Base-by-base conservation (phyloP, 148 eudicot genomes). In the Drosera capensis region DNA sequence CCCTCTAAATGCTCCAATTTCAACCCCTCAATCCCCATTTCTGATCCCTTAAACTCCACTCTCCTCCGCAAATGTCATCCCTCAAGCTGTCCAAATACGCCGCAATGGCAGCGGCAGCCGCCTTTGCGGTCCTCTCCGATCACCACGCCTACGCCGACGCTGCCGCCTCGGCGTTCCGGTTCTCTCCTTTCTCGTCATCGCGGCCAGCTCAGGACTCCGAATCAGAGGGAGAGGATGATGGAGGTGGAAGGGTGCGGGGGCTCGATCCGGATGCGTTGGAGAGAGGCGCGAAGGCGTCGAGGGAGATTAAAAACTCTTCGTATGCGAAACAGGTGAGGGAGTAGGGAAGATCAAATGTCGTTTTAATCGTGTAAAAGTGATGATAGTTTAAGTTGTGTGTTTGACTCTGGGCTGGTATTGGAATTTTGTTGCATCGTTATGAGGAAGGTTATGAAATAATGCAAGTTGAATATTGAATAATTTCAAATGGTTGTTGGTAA, bases 251-350 rank as follows among this genome's bases (percentile, higher is more conserved):
- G 14, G 25, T 36, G 2, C 31, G 70, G 1, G 95, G 95, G 3
- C 84, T 90, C 20, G 80, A 90, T 57, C 75, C 84, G 7, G 84
- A 75, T 19, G 29, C 76, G n/a, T 41, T 84, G 17, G 97, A 84
- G 52, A 68, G 87, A 43, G 97, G 79, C 2, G 95, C 99, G 8
- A 74, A 66, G 45, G 92, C 85, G 22, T 74, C 76, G 13, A 65
- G 82, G 18, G 69, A 85, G 46, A 85, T 90, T 37, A 90, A 90
- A 14, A 78, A 51, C 29, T 73, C 79, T 51, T 71, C 73, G 0
- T n/a, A 66, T 29, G 45, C 78, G 12, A 78, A 85, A 43, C 80
- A 80, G 75, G 99, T 73, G 2, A 25, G 18, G 7, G 38, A 28
- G 14, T 18, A 8, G 35, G 3, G 18, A 9, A 47, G 34, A 7